Evolutionary conservation across 176 grass and related monocot species (phyloP), one percentile per base, ranked within the genome.

Genomic region (Oryza australiensis): DNA sequence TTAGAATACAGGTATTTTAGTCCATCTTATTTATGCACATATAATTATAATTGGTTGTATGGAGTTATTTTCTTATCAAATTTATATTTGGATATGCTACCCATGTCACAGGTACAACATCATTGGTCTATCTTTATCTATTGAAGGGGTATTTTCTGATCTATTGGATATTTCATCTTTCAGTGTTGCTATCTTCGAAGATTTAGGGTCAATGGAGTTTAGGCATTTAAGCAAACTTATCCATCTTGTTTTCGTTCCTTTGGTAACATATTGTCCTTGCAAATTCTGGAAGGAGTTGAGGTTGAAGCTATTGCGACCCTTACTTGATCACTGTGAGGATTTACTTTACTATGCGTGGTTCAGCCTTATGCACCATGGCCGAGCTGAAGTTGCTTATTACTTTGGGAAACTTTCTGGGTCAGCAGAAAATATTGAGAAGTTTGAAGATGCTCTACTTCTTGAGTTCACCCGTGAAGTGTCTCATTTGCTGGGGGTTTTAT

Each of bases 121-220:
- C 9, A 68, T 94, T 30, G 88, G 91, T 37, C 65, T 94, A 20
- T 94, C 85, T 15, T 77, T 88, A 48, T 73, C 73, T 65, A 86
- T 86, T 51, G 73, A 86, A 26, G 85, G 87, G 29, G 62, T 78
- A 65, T 88, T 94, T 27, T 86, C 65, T 43, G 77, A 79, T 23
- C 79, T 70, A 23, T 40, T 87, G 23, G 78, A 88, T 27, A 62
- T 41, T 74, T 74, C 82, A 64, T 85, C 84, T 80, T 46, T 90
- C 29, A 65, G 26, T 41, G 48, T 76, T 71, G 67, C 91, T 74
- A 69, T 94, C 46, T 72, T 82, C 38, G 82, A 94, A 70, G 86
- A 90, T 45, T 62, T 94, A 33, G 62, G 79, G 67, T 83, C 66
- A 30, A 94, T 94, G 88, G 88, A 94, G 77, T 94, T 86, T 35